Base-by-base conservation (phyloP, 345 rosid genomes). In the Syzygium oleosum region DNA sequence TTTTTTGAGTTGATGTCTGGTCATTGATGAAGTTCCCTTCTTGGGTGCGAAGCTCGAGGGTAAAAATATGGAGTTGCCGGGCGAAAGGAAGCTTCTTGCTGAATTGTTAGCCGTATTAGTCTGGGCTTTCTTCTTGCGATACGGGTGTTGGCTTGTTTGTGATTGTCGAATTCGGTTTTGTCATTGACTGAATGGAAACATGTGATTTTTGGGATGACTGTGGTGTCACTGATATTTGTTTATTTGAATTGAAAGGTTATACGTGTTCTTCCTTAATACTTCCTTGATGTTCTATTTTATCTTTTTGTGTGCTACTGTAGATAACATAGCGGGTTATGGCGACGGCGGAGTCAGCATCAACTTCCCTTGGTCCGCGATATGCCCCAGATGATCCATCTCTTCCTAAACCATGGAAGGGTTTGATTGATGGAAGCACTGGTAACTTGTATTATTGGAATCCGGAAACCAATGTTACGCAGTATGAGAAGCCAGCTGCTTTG, bases 331-430 rank as follows among this genome's bases (percentile, higher is more conserved):
- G 14, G 49, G 49, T 73, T 38, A 96, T 96, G 99, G 94, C 96
- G 79, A 86, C 95, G 16, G 86, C 95, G 29, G 99, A 96, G 89
- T 91, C 94, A 46, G 89, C 97, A 86, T 88, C 91, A 84, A 68
- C 80, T 73, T 73, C 80, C 49, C 83, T 73, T 73, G 99, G 98
- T 85, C 99, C 98, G 4, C 90, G 98, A 46, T 98, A 94, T 91
- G 99, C 99, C 9, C 99, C 99, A 0, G 99, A 96, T 73, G 99
- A 98, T 85, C 98, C 98, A 15, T 92, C 95, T 51, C 98, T 98
- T 90, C 99, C 99, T 5, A 92, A 94, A 89, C 99, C 99, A n/a
- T 98, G 99, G 99, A 92, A 91, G 90, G 99, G 99, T 51, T 88
- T 98, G 91, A 96, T 98, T 83, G 99, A 98, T 90, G 98, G 99